Evolutionary conservation across 768 basidiomycete genomes (phyloP), one percentile per base, ranked within the genome.

Genomic region (Serpula lacrymans): DNA sequence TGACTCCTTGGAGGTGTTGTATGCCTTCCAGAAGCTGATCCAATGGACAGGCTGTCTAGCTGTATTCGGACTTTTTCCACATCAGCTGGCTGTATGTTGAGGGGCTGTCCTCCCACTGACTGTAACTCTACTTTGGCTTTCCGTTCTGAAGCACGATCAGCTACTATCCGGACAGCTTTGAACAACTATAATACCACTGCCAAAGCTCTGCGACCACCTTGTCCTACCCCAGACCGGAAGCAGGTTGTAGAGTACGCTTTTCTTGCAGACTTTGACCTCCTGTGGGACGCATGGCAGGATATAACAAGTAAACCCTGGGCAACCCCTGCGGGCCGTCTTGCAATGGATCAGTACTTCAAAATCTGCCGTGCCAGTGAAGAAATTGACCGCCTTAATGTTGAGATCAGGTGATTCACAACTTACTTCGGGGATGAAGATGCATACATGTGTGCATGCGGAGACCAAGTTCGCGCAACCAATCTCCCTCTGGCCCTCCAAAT

Each of bases 281-380:
- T 52, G 4, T 45, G 45, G 4, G 50, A 48, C 12, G 49, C 62
- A 0, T 51, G 57, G 1, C 45, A 53, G 6, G 62, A 68, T 34
- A 50, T 69, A 23, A 50, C 42, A 1, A 14, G 46, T 2, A 32
- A 48, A 18, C 44, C 42, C 1, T 68, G 67, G 65, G 56, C 60
- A 0, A 27, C 57, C 2, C 55, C 69, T 12, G 67, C 74, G 58
- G 72, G 73, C 42, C 37, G 57, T 43, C 28, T 20, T 16, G 53
- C 57, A 0, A 63, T 57, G 48, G 51, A 55, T 21, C 38, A 42
- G 2, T 43, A 63, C 35, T 53, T 58, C 34, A 51, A 52, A 6
- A 45, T 65, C 26, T 34, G 50, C 26, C 57, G 53, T n/a, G 63
- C 67, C 0, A 21, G 42, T 5, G 63, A 65, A 34, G 66, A 69